A percentile compares a stretch with the other conserved stretches of the same genome.
These are phyloP conservation scores for Neofusicoccum laricinum DNA, from an alignment of 2,329 filamentous ascomycete species.

Conservation along the genomic window DNA sequence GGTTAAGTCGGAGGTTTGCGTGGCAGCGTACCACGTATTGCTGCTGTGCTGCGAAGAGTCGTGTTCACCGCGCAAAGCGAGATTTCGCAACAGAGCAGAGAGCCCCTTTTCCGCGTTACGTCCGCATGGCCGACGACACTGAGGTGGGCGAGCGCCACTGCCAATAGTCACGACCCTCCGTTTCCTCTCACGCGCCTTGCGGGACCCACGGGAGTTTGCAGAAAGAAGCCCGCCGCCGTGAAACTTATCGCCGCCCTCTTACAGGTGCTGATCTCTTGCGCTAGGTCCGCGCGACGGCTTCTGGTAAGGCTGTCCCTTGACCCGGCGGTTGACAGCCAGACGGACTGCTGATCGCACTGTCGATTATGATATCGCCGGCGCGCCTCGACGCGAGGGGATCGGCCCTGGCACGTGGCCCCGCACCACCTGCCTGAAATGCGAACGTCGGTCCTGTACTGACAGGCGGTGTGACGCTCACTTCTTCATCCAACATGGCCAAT, in stretches of 20 bases:
- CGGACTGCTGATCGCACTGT: not conserved
- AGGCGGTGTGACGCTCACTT: not conserved
- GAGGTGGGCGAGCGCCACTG: not conserved
- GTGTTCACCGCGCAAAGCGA: not conserved
- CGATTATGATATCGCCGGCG: conserved; percentile 6
- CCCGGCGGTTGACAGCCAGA: not conserved
- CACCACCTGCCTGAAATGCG: not conserved
- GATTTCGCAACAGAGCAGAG: not conserved
- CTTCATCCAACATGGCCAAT: not conserved
- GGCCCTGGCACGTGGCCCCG: not conserved
- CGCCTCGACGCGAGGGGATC: not conserved
- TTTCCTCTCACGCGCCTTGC: not conserved
- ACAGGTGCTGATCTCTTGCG: not conserved
- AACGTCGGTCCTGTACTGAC: not conserved
- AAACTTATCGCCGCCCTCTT: not conserved
- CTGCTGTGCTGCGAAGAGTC: not conserved
- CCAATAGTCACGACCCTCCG: too few relatives aligned
- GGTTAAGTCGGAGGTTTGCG: not conserved
- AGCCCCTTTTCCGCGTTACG: not conserved
- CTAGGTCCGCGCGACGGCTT: not conserved
- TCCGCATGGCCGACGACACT: not conserved
- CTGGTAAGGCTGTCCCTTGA: not conserved
- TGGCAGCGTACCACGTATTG: not conserved
- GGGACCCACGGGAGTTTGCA: not conserved
- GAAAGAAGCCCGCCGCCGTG: not conserved